phyloP scores from a whole-genome alignment of 345 rosid species.

The Moricandia arvensis region DNA sequence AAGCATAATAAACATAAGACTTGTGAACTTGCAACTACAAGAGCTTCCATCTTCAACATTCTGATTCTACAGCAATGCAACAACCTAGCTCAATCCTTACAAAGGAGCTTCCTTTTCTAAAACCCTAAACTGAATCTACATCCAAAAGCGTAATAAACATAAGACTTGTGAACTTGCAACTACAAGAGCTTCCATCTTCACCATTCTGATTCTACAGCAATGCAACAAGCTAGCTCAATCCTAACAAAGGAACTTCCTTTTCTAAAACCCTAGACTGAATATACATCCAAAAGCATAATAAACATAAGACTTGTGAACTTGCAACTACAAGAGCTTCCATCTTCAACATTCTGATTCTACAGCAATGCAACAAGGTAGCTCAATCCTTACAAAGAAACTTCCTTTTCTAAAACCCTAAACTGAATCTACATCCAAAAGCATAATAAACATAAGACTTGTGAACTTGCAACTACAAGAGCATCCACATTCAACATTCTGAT shows the following conservation, averaged over 20 bases:
- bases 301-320: too few species aligned
- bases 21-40: too few species aligned
- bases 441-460: too few species aligned
- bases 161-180: too few species aligned
- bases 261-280: conserved; percentile 32
- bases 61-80: background rate
- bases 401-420: too few species aligned
- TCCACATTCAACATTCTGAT: background rate
- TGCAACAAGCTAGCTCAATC: background rate
- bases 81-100: background rate
- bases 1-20: conserved; percentile 11
- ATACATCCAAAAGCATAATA: conserved; percentile 39
- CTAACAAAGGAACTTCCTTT: conserved; percentile 2
- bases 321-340: background rate
- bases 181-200: background rate
- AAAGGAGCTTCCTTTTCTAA: background rate
- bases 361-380: too few species aligned
- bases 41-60: background rate
- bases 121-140: conserved; percentile 41
- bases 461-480: background rate
- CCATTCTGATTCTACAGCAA: too few species aligned
- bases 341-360: background rate
- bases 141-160: conserved; percentile 34
- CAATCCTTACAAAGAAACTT: background rate
- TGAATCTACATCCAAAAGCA: too few species aligned